These are phyloP conservation scores for Colletotrichum sp. DNA, from an alignment of 2,329 filamentous ascomycete genomes.

Conservation along the genomic window DNA sequence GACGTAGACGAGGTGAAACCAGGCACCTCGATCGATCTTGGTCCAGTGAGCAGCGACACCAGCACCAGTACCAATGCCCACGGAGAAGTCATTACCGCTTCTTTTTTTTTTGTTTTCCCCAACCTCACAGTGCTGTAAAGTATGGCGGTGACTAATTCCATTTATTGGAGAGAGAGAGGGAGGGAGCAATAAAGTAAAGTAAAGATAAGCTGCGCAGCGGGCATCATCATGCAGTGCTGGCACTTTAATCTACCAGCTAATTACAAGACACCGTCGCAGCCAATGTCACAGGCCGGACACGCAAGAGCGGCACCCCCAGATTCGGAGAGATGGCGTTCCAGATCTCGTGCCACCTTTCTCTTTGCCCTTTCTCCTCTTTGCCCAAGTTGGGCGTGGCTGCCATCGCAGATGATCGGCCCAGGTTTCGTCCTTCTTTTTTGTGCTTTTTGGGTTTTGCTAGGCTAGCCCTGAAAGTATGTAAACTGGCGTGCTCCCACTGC, in stretches of 20 bases:
- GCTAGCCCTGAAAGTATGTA: neutral
- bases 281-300: neutral
- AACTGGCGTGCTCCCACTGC: neutral
- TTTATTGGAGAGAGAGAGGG: neutral
- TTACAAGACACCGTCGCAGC: neutral
- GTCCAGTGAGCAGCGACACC: neutral
- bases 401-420: neutral
- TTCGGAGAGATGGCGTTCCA: neutral
- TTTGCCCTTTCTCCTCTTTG: neutral
- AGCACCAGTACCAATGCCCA: too few relatives aligned
- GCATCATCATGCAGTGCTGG: neutral
- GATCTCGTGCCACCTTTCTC: neutral
- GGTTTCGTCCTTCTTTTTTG: neutral
- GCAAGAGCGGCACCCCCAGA: neutral
- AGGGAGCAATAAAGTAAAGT: neutral
- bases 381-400: neutral
- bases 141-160: neutral
- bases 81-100: neutral
- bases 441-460: neutral
- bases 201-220: neutral
- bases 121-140: neutral
- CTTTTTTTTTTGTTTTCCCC: neutral
- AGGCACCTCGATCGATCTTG: neutral
- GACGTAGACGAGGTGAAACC: slow-evolving; percentile 16
- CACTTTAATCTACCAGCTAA: neutral